phyloP scores from a whole-genome alignment of 2,329 filamentous ascomycete genomes.

The Orbilia blumenaviensis region DNA sequence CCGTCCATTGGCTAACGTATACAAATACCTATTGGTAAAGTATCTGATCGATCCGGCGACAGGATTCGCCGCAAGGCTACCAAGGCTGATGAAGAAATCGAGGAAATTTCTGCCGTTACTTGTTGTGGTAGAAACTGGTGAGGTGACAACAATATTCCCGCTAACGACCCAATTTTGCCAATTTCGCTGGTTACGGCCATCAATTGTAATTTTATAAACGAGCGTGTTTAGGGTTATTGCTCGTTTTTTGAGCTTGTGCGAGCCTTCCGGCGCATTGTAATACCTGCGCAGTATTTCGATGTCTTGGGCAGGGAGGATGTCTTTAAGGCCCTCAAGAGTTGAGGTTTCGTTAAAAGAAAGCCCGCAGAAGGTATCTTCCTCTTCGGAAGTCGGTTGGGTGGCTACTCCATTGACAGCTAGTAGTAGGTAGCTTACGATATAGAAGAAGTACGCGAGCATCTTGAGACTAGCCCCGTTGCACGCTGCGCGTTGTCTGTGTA shows the following conservation, averaged over 20 bases:
- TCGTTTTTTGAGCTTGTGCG: neutral
- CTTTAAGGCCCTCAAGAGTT: neutral
- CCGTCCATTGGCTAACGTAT: neutral
- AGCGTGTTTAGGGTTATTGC: neutral
- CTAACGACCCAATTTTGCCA: constrained; percentile 2
- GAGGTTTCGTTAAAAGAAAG: neutral
- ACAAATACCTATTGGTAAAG: constrained; percentile 22
- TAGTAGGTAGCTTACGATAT: neutral
- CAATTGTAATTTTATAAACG: constrained; percentile 1
- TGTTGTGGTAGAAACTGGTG: neutral
- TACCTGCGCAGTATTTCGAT: neutral
- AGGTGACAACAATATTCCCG: neutral
- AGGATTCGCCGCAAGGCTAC: neutral
- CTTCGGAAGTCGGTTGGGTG: neutral
- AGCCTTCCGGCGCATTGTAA: neutral
- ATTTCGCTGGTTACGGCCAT: constrained; percentile 4
- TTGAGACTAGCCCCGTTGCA: neutral
- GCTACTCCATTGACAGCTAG: neutral
- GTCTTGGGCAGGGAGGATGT: neutral
- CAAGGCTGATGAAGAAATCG: constrained; percentile 12
- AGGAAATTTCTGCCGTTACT: constrained; percentile 7
- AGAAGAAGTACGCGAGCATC: neutral
- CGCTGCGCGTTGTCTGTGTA: neutral
- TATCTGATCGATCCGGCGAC: constrained; percentile 3
- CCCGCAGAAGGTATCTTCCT: neutral